Evolutionary conservation across 345 rosid genomes (phyloP).

Genomic region (Isatis tinctoria): DNA sequence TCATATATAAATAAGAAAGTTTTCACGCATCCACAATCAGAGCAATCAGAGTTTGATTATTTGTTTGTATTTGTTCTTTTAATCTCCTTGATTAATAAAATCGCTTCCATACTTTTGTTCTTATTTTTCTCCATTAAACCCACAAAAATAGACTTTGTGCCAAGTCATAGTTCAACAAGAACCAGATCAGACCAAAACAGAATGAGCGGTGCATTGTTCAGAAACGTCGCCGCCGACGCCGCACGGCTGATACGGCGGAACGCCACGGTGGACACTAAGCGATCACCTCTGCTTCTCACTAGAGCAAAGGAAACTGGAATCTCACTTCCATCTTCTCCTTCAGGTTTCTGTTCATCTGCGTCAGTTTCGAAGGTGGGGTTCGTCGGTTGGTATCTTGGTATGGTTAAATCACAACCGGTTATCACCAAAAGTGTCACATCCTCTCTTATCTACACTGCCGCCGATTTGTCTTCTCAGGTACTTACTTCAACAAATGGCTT

Average conservation of each 20-base stretch:
- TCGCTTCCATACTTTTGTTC: no score
- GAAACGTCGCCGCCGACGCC: not conserved
- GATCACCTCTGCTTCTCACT: conserved; percentile 27
- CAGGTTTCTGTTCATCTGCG: conserved; percentile 21
- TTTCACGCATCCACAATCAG: no score
- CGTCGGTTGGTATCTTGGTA: conserved; percentile 73
- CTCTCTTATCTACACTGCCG: conserved; percentile 63
- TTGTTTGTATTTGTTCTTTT: no score
- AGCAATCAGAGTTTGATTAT: no score
- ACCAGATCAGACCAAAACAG: not conserved
- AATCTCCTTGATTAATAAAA: no score
- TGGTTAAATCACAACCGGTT: conserved; percentile 77
- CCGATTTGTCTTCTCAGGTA: conserved; percentile 90
- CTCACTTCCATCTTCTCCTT: not conserved
- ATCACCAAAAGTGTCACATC: conserved; percentile 65
- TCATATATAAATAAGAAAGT: no score
- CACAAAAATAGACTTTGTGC: no score
- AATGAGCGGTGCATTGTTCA: not conserved
- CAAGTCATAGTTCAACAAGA: no score
- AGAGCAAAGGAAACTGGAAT: conserved; percentile 35
- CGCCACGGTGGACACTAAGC: not conserved
- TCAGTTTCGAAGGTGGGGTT: conserved; percentile 33
- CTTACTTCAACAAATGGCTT: not conserved
- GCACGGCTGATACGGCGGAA: conserved; percentile 1
- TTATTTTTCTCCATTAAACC: no score